Evolutionary conservation across 495 filamentous ascomycete genomes (phyloP).

Genomic region (Podospora didyma): DNA sequence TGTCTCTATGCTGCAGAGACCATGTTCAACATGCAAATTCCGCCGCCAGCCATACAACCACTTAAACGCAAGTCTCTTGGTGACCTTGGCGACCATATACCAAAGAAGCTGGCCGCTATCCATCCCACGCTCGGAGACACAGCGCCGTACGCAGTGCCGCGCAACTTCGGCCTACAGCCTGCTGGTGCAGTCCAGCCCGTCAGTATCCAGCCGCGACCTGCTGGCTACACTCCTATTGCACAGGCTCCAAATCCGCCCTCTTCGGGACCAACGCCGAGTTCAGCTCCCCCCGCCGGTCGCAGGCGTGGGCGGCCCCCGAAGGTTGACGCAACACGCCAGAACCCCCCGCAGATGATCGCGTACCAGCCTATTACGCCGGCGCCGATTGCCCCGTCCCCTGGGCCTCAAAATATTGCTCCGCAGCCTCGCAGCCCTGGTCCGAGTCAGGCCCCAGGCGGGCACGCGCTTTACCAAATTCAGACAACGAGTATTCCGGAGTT

Average conservation of each 20-base stretch:
- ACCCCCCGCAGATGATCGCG: slow-evolving; percentile 26
- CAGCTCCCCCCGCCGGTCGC: slow-evolving; percentile 20
- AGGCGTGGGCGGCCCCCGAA: slow-evolving; percentile 30
- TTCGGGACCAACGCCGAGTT: slow-evolving; percentile 18
- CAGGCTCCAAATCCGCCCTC: slow-evolving; percentile 22
- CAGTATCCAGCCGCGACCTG: slow-evolving; percentile 33
- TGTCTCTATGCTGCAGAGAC: slow-evolving; percentile 38
- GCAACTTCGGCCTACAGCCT: slow-evolving; percentile 22
- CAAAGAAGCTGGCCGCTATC: slow-evolving; percentile 35
- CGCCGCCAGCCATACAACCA: slow-evolving; percentile 31
- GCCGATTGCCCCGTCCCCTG: slow-evolving; percentile 26
- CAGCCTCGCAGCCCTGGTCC: slow-evolving; percentile 19
- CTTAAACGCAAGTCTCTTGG: slow-evolving; percentile 42
- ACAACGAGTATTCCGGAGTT: slow-evolving; percentile 1
- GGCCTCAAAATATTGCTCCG: slow-evolving; percentile 5
- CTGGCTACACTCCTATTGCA: slow-evolving; percentile 30
- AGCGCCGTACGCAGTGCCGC: slow-evolving; percentile 12
- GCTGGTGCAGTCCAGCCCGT: slow-evolving; percentile 9
- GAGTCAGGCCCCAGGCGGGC: neutral
- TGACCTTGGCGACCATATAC: slow-evolving; percentile 36
- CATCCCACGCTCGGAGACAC: slow-evolving; percentile 22
- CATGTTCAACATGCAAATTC: slow-evolving; percentile 38
- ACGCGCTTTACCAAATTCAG: slow-evolving; percentile 3
- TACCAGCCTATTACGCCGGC: slow-evolving; percentile 37
- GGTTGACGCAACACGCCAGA: slow-evolving; percentile 15